Conservation (phyloP, 2,329 filamentous ascomycete genomes). For the Alternaria brassicae region DNA sequence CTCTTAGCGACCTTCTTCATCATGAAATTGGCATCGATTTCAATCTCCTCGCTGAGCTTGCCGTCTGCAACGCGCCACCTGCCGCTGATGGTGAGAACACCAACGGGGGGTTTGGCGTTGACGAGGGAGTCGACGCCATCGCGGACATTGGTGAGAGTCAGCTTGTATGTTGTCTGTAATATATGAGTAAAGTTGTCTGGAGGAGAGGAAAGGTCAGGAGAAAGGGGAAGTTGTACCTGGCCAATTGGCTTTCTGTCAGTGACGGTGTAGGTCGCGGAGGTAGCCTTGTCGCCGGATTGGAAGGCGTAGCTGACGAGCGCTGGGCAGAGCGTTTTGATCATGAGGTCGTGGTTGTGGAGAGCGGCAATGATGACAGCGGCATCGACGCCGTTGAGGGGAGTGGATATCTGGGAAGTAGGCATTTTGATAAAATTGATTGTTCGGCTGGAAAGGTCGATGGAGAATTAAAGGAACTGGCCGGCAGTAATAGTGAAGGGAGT, state of each 20-base stretch:
- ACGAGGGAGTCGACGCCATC: conserved; percentile 49
- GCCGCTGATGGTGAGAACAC: conserved; percentile 48
- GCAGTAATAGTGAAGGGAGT: not conserved
- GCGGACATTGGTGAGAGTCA: conserved; percentile 49
- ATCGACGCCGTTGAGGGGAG: conserved; percentile 38
- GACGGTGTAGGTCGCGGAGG: conserved; percentile 44
- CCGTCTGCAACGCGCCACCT: conserved; percentile 48
- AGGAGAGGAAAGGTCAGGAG: not conserved
- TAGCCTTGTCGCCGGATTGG: conserved; percentile 40
- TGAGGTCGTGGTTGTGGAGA: conserved; percentile 51
- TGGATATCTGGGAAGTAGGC: conserved; percentile 50
- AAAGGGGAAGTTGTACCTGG: conserved; percentile 32
- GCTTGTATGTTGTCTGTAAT: conserved; percentile 49
- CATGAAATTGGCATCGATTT: conserved; percentile 53
- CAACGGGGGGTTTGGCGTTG: conserved; percentile 50
- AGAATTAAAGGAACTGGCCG: conserved; percentile 2
- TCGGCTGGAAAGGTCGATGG: not conserved
- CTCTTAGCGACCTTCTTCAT: conserved; percentile 54
- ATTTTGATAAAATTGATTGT: conserved; percentile 27
- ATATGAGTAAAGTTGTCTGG: not conserved
- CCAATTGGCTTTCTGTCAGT: conserved; percentile 53
- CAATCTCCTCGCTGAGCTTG: conserved; percentile 47
- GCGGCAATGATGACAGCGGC: conserved; percentile 40
- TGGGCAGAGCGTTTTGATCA: conserved; percentile 51
- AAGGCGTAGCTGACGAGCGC: conserved; percentile 45